Evolutionary conservation across 75 land plant genomes (phyloP).

Genomic region (Ceratopteris richardii): DNA sequence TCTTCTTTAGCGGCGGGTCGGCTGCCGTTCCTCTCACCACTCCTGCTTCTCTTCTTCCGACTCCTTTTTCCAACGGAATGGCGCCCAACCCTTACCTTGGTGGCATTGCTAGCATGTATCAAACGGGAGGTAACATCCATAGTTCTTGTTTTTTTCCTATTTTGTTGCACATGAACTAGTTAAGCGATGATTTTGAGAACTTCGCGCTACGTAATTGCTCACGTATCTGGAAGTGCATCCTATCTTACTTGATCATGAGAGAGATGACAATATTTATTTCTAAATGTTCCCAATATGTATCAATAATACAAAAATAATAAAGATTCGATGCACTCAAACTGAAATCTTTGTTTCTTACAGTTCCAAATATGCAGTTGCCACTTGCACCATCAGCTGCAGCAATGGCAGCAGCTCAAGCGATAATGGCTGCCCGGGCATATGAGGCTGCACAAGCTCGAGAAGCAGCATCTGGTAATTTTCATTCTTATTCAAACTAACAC

Average conservation of each 20-base stretch:
- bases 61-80: slow-evolving; percentile 46
- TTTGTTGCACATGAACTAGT: too few relatives aligned
- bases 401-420: slow-evolving; percentile 97
- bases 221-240: too few relatives aligned
- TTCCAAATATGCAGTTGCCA: slow-evolving; percentile 66
- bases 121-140: too few relatives aligned
- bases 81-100: slow-evolving; percentile 25
- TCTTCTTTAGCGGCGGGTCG: slow-evolving; percentile 85
- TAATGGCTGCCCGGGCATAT: slow-evolving; percentile 86
- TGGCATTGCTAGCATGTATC: too few relatives aligned
- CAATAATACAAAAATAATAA: too few relatives aligned
- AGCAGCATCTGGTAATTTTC: slow-evolving; percentile 12
- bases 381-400: slow-evolving; percentile 98
- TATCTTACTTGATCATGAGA: too few relatives aligned
- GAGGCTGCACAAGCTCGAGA: slow-evolving; percentile 73
- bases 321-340: too few relatives aligned
- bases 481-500: neutral
- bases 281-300: too few relatives aligned
- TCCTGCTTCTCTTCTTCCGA: slow-evolving; percentile 2
- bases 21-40: slow-evolving; percentile 13
- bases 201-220: too few relatives aligned
- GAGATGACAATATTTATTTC: too few relatives aligned
- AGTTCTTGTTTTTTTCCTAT: too few relatives aligned
- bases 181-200: too few relatives aligned
- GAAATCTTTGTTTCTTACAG: slow-evolving; percentile 30